Evolutionary conservation across 306 rosid genomes (phyloP).

Genomic region (Vicia faba): DNA sequence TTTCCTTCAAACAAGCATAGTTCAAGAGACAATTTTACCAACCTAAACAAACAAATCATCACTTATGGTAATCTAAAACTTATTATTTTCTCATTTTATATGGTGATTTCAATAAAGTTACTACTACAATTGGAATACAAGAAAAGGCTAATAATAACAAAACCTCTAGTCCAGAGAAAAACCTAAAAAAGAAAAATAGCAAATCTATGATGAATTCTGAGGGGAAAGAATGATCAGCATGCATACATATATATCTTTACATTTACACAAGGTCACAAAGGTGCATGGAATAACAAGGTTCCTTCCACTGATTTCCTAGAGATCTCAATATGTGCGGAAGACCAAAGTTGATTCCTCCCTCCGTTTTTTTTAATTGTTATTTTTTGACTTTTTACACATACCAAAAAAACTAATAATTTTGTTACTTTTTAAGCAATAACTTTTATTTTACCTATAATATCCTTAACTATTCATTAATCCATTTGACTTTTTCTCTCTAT

Average conservation of each 20-base stretch:
- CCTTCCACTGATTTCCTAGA: background rate
- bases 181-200: background rate
- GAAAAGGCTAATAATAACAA: background rate
- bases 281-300: slow-evolving; percentile 9
- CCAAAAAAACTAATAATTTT: too few species aligned
- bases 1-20: background rate
- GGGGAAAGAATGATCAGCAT: slow-evolving; percentile 18
- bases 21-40: background rate
- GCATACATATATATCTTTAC: slow-evolving; percentile 15
- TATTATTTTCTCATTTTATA: background rate
- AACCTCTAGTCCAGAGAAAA: background rate
- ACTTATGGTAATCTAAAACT: slow-evolving; percentile 1
- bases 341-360: slow-evolving; percentile 4
- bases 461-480: too few species aligned
- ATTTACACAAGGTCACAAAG: slow-evolving; percentile 16
- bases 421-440: too few species aligned
- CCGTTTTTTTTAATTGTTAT: too few species aligned
- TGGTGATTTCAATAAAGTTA: background rate
- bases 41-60: background rate
- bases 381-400: too few species aligned
- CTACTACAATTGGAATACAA: background rate
- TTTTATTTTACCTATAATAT: too few species aligned
- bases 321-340: slow-evolving; percentile 28
- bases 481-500: too few species aligned
- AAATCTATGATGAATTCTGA: background rate